Evolutionary conservation across 129 eudicot species (phyloP), one percentile per base, ranked within the genome.

Genomic region (Arctium minus): DNA sequence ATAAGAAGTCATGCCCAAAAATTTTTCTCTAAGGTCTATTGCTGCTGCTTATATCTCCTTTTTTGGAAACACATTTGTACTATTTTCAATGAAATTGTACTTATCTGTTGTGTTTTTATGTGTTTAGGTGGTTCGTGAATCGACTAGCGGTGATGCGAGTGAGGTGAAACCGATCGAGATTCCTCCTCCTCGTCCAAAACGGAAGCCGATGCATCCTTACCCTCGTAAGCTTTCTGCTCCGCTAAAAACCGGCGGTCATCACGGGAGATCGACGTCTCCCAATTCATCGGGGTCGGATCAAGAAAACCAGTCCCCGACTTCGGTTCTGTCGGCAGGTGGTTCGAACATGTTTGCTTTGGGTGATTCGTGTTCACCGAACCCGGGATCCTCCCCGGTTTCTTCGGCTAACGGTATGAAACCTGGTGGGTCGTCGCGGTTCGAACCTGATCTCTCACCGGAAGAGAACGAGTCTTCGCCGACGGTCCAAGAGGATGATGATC

Each of bases 1-100:
- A 96, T 96, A 73, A 88, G 99, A 88, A 96, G 99, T 84, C 99
- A 96, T 89, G 99, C 99, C 76, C 99, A 96, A 78, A 96, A 96
- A 70, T 96, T 89, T 85, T 96, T 96, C 87, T 82, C 97, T 60
- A 96, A 96, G 99, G 87, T 84, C 40, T 64, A 33, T 53, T 72
- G 30, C 68, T 56, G 46, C 27, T 33, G 36, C 68, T 29, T 75
- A 33, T 48, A n/a, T 30, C 29, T 50, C 35, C 30, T 72, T 76
- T 76, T 74, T 27, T 81, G 2, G 8, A 67, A 42, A 8, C 12
- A 33, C 72, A 22, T 50, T 48, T 70, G 80, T 83, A 42, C 17
- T 5, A 15, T 46, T 48, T 69, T 76, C 2, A n/a, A 17, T 53
- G 6, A 5, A 27, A 1, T 17, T 22, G 9, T 65, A 27, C 71